Conservation (phyloP, 257 asterid genomes). For the Verbascum thapsus region DNA sequence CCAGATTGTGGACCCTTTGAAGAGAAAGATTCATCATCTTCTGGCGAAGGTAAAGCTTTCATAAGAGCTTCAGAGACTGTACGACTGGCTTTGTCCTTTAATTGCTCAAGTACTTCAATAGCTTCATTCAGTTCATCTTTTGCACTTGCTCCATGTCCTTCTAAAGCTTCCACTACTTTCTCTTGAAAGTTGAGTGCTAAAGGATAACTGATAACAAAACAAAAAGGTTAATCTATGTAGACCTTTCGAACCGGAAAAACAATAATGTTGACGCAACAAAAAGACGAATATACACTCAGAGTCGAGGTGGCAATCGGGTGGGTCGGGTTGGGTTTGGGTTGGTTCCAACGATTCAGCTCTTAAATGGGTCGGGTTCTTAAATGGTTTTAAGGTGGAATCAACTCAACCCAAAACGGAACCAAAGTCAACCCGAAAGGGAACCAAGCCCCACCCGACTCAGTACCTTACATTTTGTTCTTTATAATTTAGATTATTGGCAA, state of each 20-base stretch:
- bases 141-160: slow-evolving; percentile 75
- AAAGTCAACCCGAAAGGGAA: too few species aligned
- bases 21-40: slow-evolving; percentile 28
- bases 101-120: slow-evolving; percentile 51
- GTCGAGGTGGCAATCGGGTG: too few species aligned
- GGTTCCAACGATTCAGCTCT: too few species aligned
- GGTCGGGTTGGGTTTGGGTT: too few species aligned
- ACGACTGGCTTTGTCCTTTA: slow-evolving; percentile 56
- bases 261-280: background rate
- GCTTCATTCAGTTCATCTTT: slow-evolving; percentile 80
- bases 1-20: slow-evolving; percentile 22
- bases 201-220: slow-evolving; percentile 59
- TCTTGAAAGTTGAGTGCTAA: slow-evolving; percentile 81
- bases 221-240: background rate
- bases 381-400: too few species aligned
- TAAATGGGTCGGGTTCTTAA: too few species aligned
- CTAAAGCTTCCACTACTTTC: slow-evolving; percentile 82
- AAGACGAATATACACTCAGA: too few species aligned
- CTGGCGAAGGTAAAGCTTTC: slow-evolving; percentile 55
- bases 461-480: too few species aligned
- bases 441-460: too few species aligned
- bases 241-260: background rate
- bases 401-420: too few species aligned
- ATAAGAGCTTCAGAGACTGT: slow-evolving; percentile 44
- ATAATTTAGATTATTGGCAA: too few species aligned